These are phyloP conservation scores for Kregervanrija fluxuum DNA, from an alignment of 805 yeast genomes.

Conservation along the genomic window DNA sequence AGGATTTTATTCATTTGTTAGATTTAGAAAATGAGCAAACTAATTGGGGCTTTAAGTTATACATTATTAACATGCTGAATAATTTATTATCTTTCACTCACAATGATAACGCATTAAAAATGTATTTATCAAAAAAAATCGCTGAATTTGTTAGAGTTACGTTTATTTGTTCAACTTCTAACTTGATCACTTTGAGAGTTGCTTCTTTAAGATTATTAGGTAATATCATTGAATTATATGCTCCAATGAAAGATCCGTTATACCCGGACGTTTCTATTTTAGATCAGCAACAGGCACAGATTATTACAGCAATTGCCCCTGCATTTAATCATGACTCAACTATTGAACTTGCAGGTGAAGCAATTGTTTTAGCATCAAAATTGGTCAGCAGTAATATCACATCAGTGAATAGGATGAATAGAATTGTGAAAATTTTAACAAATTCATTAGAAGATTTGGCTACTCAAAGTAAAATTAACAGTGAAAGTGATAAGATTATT, in stretches of 20 bases:
- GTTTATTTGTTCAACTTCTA: conserved; percentile 73
- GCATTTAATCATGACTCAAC: conserved; percentile 72
- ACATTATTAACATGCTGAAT: conserved; percentile 39
- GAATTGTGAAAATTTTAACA: conserved; percentile 59
- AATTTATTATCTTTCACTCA: conserved; percentile 35
- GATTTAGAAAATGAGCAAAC: conserved; percentile 45
- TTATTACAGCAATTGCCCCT: conserved; percentile 82
- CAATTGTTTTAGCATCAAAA: conserved; percentile 70
- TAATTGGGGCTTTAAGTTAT: conserved; percentile 48
- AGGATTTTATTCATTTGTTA: conserved; percentile 14
- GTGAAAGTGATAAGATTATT: conserved; percentile 29
- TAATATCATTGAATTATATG: conserved; percentile 51
- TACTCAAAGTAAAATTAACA: conserved; percentile 13
- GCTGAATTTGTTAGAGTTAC: conserved; percentile 70
- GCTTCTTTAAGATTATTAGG: conserved; percentile 63
- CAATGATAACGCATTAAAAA: conserved; percentile 31
- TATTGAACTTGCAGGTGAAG: conserved; percentile 66
- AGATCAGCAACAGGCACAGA: conserved; percentile 93
- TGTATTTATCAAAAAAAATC: conserved; percentile 36
- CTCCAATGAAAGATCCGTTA: conserved; percentile 61
- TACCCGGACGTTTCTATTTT: conserved; percentile 63
- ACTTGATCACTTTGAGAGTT: conserved; percentile 50
- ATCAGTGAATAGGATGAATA: conserved; percentile 38
- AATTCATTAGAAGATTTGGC: conserved; percentile 56
- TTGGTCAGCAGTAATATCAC: conserved; percentile 60